Evolutionary conservation across 768 basidiomycete genomes (phyloP).

Genomic region (Coprinellus micaceus): DNA sequence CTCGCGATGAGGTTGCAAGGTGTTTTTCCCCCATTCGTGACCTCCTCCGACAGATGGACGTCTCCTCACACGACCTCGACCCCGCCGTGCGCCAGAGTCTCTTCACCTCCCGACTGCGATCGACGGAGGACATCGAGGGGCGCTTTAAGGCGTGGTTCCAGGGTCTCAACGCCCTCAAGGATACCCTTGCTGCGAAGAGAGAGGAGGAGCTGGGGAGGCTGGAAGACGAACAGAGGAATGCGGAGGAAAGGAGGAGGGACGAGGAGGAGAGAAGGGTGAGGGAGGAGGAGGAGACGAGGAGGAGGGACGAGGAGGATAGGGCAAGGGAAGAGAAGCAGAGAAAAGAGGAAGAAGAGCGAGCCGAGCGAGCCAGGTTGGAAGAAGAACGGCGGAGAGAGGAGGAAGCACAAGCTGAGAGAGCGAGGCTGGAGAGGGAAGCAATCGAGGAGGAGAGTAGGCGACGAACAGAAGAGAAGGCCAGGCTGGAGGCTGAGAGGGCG

Average conservation of each 20-base stretch:
- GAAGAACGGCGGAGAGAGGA: conserved; percentile 23
- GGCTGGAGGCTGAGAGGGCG: conserved; percentile 12
- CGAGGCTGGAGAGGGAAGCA: no score
- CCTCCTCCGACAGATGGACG: conserved; percentile 54
- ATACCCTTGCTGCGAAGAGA: conserved; percentile 38
- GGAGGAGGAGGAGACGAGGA: conserved; percentile 29
- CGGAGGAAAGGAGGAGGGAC: conserved; percentile 33
- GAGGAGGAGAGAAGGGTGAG: conserved; percentile 34
- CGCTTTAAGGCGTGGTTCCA: conserved; percentile 49
- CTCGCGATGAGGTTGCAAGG: conserved; percentile 23
- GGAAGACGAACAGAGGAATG: conserved; percentile 31
- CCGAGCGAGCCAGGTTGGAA: conserved; percentile 25
- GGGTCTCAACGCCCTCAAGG: conserved; percentile 36
- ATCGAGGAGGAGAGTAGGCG: no score
- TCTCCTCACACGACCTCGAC: conserved; percentile 40
- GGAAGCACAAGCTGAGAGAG: conserved; percentile 21
- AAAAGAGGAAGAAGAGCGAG: conserved; percentile 20
- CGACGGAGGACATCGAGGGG: conserved; percentile 49
- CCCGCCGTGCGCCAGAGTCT: conserved; percentile 43
- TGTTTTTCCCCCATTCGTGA: conserved; percentile 55
- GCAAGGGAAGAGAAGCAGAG: conserved; percentile 28
- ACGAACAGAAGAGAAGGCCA: no score
- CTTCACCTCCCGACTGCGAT: conserved; percentile 44
- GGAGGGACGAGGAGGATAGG: conserved; percentile 22
- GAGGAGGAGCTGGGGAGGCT: conserved; percentile 39